Evolutionary conservation across 306 rosid genomes (phyloP), one percentile per base, ranked within the genome.

Genomic region (Cucurbita pepo): DNA sequence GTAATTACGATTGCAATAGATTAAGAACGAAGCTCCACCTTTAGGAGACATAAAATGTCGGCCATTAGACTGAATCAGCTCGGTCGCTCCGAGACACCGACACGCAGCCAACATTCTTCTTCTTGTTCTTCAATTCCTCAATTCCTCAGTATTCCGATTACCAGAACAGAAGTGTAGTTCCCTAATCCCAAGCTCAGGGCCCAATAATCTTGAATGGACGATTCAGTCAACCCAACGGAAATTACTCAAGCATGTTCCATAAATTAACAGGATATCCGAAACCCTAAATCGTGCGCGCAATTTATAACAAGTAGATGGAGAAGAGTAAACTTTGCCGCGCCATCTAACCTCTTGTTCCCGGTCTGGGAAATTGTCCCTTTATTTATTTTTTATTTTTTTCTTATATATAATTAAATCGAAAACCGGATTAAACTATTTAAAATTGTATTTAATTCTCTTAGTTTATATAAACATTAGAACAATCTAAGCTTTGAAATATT

Each of bases 81-180:
- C 81, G 59, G 75, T 69, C 9, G 82, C 73, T 62, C 76, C 71
- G 10, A 77, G 22, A 73, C 78, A 19, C 69, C 82, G 63, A 75
- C 75, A 75, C 55, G 82, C 84, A 16, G 85, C 74, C 11, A 80
- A 59, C 88, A 84, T 84, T 80, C 36, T n/a, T 21, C 36, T 8
- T 16, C 44, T 73, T 18, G 5, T 47, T 53, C n/a, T 50, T 50
- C 54, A 14, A 50, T 52, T 13, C 16, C 16, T 48, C 52, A 48
- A 48, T 48, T 21, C 36, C 37, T 21, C 11, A 4, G 52, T 16
- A 44, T 74, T 18, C 5, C 10, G 55, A 41, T 47, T 47, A 21
- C 9, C 55, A 44, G 72, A 65, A 25, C 55, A 44, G 72, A 1
- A 65, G 38, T 19, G 18, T 0, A 3, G 6, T 65, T n/a, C 13